Base-by-base conservation (phyloP, 139 green algal species). In the Pycnococcus provasolii region DNA sequence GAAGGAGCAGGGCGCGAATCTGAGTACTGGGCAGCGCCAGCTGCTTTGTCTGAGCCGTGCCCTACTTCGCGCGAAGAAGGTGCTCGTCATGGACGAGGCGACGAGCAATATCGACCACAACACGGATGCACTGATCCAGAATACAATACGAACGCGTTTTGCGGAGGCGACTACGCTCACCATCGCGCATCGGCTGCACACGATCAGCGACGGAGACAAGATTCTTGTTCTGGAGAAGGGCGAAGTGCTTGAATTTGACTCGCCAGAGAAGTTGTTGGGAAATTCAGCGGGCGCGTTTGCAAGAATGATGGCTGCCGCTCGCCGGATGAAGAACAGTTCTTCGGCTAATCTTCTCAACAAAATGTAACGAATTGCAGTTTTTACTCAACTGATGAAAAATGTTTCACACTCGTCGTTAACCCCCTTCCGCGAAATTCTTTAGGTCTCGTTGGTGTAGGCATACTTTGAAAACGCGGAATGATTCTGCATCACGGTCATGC, bases 91-190 rank as follows among this genome's bases (percentile, higher is more conserved):
- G 41, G 79, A 81, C 58, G 88, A 94, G 78, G 88, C 87, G 0
- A 96, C 89, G 4, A 83, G 84, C 63, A 95, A 95, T 60, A 87
- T 96, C 50, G 90, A 96, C 76, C 71, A 70, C 1, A 72, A 71
- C 44, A 96, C 89, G 2, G 89, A 96, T 65, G 73, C 74, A 7
- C 70, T 87, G 11, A 91, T 92, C 4, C 88, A 91, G 72, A 66
- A 77, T 1, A 59, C 57, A 42, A 87, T 90, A 39, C 47, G 68
- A 47, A 66, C 53, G 59, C 85, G 84, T 62, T 68, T 87, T 63
- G 44, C 39, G 57, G 55, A 73, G 52, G 62, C 37, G 6, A 74
- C 68, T 4, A 59, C 68, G 59, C 68, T 74, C 40, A 68, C 60
- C 58, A 69, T 74, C 50, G 68, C 68, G 41, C 68, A 74, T 60